Conservation (phyloP, 2,329 filamentous ascomycete genomes). For the Fusarium drepaniforme region DNA sequence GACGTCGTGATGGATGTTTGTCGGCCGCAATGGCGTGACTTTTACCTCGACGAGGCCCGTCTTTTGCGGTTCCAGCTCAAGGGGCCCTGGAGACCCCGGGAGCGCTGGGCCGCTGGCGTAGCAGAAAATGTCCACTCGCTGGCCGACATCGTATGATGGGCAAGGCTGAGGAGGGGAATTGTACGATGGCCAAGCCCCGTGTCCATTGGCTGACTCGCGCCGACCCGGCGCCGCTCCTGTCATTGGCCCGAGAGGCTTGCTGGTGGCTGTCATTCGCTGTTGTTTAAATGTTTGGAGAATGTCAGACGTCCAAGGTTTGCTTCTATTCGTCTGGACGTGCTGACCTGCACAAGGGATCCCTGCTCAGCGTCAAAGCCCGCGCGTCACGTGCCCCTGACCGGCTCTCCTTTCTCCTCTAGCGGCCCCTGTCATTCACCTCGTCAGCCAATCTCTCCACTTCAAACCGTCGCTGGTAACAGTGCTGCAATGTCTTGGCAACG, state of each 20-base stretch:
- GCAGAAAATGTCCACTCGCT: constrained; percentile 42
- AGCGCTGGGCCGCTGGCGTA: constrained; percentile 44
- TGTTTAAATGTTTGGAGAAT: constrained; percentile 26
- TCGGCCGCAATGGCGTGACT: constrained; percentile 47
- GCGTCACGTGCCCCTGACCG: constrained; percentile 20
- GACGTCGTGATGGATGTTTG: constrained; percentile 46
- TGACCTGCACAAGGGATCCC: neutral
- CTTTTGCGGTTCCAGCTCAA: constrained; percentile 38
- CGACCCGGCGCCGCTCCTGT: constrained; percentile 18
- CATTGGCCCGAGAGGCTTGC: constrained; percentile 20
- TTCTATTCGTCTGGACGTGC: constrained; percentile 23
- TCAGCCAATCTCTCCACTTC: constrained; percentile 5
- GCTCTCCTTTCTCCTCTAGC: neutral
- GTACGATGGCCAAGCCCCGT: constrained; percentile 44
- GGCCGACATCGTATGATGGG: constrained; percentile 53
- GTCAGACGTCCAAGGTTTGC: constrained; percentile 14
- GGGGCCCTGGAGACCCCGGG: constrained; percentile 42
- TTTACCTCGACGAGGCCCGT: constrained; percentile 42
- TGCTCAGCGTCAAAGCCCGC: neutral
- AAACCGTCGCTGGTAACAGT: neutral
- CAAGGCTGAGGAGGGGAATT: constrained; percentile 53
- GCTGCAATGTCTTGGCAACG: constrained; percentile 33
- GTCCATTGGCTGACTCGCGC: constrained; percentile 38
- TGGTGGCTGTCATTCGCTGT: constrained; percentile 23
- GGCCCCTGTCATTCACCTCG: constrained; percentile 20